Percentiles rank a stretch among this genome's conserved stretches.
phyloP scores from a whole-genome alignment of 139 green algal species.

The Picochlorum sp. region DNA sequence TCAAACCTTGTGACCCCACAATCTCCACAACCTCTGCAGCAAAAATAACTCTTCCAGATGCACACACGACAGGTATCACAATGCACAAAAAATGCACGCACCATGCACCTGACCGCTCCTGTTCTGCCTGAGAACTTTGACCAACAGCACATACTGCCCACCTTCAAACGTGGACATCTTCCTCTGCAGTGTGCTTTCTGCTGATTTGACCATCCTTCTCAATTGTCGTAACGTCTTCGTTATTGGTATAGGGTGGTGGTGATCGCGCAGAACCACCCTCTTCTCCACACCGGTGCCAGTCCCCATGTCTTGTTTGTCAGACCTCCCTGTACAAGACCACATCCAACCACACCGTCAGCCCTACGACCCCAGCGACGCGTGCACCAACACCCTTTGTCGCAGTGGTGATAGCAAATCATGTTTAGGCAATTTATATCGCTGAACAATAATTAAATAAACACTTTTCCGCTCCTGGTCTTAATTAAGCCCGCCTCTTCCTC shows the following conservation, averaged over 20 bases:
- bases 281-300: no score
- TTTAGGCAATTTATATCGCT: slow-evolving; percentile 2
- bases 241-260: no score
- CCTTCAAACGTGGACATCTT: neutral
- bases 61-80: no score
- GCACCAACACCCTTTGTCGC: no score
- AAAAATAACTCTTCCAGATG: no score
- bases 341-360: no score
- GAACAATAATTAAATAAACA: neutral
- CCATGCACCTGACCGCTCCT: slow-evolving; percentile 2
- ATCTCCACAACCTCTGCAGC: slow-evolving; percentile 5
- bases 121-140: slow-evolving; percentile 2
- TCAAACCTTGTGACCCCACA: neutral
- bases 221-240: no score
- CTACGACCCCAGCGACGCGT: no score
- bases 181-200: neutral
- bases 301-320: no score
- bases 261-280: no score
- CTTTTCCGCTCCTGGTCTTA: neutral
- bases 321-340: no score
- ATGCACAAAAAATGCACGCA: neutral
- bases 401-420: neutral
- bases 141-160: slow-evolving; percentile 4
- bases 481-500: neutral
- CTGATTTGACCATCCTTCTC: no score